Conservation (phyloP, 371 early-diverging fungal species). For the Rhizopus delemar region DNA sequence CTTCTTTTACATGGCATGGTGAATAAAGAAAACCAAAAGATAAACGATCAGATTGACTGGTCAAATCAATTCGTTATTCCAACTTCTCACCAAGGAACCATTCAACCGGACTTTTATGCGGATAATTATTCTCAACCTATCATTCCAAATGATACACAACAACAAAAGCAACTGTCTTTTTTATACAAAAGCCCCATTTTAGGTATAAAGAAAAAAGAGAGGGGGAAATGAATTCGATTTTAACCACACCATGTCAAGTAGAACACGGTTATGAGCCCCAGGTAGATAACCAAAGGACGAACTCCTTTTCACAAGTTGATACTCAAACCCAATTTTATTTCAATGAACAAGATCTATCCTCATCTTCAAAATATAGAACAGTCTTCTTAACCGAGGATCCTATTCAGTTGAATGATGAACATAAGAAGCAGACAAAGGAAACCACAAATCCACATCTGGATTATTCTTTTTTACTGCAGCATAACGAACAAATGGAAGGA, state of each 20-base stretch:
- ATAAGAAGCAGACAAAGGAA: neutral
- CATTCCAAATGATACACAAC: neutral
- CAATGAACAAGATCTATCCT: neutral
- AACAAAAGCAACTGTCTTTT: neutral
- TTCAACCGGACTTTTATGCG: neutral
- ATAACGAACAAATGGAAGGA: neutral
- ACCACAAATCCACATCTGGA: neutral
- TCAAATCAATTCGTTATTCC: neutral
- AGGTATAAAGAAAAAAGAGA: neutral
- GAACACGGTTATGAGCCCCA: neutral
- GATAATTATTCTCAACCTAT: neutral
- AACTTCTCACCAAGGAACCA: neutral
- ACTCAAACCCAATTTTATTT: neutral
- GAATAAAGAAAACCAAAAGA: neutral
- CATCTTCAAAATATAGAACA: neutral
- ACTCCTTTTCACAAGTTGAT: neutral
- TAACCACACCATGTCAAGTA: neutral
- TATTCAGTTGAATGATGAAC: no score
- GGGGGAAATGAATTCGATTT: no score
- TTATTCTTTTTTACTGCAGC: neutral
- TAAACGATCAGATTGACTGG: neutral
- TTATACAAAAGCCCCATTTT: neutral
- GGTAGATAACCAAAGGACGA: neutral
- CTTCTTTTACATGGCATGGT: neutral
- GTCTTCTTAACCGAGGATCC: neutral